Conservation (phyloP, 1,284 basidiomycete genomes). For the Ceratobasidium sp. region DNA sequence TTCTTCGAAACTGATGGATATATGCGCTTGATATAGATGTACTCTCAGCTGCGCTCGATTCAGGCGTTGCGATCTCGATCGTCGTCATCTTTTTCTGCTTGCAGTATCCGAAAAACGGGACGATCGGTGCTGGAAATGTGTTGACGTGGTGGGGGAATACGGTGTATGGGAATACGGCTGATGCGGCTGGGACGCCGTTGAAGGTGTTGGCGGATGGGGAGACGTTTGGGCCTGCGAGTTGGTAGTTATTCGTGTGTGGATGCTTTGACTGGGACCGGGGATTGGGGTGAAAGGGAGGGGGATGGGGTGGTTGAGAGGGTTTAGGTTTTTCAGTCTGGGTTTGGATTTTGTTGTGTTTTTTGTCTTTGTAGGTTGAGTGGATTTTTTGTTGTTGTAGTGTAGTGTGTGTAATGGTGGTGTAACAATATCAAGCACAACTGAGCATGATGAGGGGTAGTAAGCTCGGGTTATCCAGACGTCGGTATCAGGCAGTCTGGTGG, state of each 20-base stretch:
- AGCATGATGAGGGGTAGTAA: too few species aligned
- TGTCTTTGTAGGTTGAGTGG: too few species aligned
- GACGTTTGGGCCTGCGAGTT: conserved; percentile 57
- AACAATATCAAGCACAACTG: too few species aligned
- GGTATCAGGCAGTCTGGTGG: too few species aligned
- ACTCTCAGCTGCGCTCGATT: conserved; percentile 69
- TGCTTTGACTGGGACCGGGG: too few species aligned
- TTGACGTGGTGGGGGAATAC: conserved; percentile 70
- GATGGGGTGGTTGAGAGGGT: not conserved
- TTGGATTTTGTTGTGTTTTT: too few species aligned
- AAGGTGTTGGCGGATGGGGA: conserved; percentile 58
- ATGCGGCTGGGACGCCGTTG: conserved; percentile 60
- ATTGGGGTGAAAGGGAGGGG: not conserved
- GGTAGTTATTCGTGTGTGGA: too few species aligned
- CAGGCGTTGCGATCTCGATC: conserved; percentile 69
- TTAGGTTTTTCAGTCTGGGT: not conserved
- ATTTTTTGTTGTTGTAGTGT: too few species aligned
- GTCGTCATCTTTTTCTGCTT: conserved; percentile 76
- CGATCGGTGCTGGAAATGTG: conserved; percentile 63
- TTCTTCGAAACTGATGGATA: conserved; percentile 65
- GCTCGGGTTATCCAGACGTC: too few species aligned
- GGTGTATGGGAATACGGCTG: conserved; percentile 59
- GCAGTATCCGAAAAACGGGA: conserved; percentile 70
- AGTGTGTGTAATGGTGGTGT: too few species aligned
- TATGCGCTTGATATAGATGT: conserved; percentile 66